Percentiles rank a stretch among this genome's conserved stretches.
Conservation (phyloP, 148 eudicot species). For the Limonium bicolor region DNA sequence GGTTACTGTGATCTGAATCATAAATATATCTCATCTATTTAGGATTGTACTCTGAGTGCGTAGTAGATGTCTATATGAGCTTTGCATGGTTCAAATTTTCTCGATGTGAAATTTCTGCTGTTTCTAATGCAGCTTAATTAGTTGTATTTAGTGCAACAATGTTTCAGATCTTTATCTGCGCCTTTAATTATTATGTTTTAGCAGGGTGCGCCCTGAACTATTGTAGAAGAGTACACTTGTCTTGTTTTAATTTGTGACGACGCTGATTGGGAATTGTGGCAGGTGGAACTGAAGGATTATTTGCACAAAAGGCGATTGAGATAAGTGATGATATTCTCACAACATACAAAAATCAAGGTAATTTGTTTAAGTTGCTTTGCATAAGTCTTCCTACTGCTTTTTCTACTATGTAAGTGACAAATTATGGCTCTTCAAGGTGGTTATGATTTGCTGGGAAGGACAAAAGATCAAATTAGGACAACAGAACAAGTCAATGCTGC, state of each 20-base stretch:
- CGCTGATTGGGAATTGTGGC: constrained; percentile 6
- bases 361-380: constrained; percentile 10
- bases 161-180: too few relatives aligned
- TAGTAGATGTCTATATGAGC: not conserved
- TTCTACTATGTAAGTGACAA: not conserved
- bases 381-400: not conserved
- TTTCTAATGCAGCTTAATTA: too few relatives aligned
- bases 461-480: constrained; percentile 93
- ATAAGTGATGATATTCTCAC: constrained; percentile 73
- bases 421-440: constrained; percentile 42
- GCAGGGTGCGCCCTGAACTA: too few relatives aligned
- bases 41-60: too few relatives aligned
- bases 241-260: too few relatives aligned
- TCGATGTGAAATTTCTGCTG: too few relatives aligned
- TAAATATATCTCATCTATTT: too few relatives aligned
- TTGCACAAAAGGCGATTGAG: constrained; percentile 79
- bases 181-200: too few relatives aligned
- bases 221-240: too few relatives aligned
- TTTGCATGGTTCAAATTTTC: too few relatives aligned
- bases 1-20: not conserved
- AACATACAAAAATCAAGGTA: constrained; percentile 93
- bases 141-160: too few relatives aligned
- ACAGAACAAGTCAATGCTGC: constrained; percentile 92
- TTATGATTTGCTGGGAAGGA: constrained; percentile 89
- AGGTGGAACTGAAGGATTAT: constrained; percentile 98